Percentiles rank a stretch among this genome's conserved stretches.
These are phyloP conservation scores for Rhynchospora tenuis DNA, from an alignment of 176 grass and related monocot species.

Conservation along the genomic window DNA sequence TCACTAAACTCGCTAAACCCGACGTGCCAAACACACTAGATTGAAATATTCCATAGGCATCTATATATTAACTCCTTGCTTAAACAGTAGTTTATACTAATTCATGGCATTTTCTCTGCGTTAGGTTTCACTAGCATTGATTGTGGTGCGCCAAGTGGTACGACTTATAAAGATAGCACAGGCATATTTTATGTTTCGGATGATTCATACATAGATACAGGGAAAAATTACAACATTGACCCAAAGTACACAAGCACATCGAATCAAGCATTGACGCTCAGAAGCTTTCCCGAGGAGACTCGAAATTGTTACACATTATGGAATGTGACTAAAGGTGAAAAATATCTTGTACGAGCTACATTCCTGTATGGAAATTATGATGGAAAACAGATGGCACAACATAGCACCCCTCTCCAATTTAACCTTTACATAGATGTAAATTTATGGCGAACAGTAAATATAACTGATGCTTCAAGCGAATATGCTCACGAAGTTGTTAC, in stretches of 20 bases:
- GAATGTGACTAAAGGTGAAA: constrained; percentile 8
- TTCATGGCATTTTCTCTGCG: neutral
- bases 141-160: constrained; percentile 29
- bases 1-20: no score
- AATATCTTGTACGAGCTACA: constrained; percentile 32
- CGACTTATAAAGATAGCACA: constrained; percentile 25
- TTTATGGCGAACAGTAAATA: constrained; percentile 33
- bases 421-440: constrained; percentile 41
- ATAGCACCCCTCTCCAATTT: constrained; percentile 18
- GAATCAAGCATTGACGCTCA: neutral
- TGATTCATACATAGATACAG: constrained; percentile 35
- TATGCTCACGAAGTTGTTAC: neutral
- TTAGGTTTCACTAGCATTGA: constrained; percentile 61
- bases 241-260: neutral
- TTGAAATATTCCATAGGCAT: no score
- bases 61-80: no score
- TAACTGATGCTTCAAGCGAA: neutral
- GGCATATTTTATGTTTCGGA: constrained; percentile 17
- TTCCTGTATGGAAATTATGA: constrained; percentile 66
- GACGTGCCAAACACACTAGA: no score
- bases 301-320: constrained; percentile 51
- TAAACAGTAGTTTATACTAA: neutral
- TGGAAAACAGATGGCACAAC: neutral
- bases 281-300: constrained; percentile 46
- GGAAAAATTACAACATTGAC: constrained; percentile 30